Evolutionary conservation across 345 rosid genomes (phyloP).

Genomic region (Rhizophora mangle): DNA sequence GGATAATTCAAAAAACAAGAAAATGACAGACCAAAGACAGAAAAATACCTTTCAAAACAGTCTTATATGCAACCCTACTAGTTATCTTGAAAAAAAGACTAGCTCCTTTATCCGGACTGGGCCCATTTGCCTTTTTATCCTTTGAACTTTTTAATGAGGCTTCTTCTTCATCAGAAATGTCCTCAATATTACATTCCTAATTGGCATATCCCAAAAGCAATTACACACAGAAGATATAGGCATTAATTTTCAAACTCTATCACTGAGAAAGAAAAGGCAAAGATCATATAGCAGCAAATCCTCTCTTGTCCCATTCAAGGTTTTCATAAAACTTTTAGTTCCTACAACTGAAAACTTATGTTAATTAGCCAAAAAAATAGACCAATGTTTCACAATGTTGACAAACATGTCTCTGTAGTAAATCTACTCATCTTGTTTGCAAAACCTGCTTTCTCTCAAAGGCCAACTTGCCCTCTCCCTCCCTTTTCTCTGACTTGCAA

Average conservation of each 20-base stretch:
- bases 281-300: background rate
- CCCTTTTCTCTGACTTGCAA: no score
- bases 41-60: conserved; percentile 81
- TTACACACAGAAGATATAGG: background rate
- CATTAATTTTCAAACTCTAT: background rate
- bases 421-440: no score
- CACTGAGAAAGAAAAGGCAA: background rate
- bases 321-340: no score
- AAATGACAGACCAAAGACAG: conserved; percentile 4
- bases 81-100: conserved; percentile 75
- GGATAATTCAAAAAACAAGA: background rate
- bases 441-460: no score
- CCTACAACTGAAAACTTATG: no score
- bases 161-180: conserved; percentile 73
- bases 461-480: no score
- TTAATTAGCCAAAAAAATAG: no score
- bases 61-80: conserved; percentile 89
- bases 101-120: conserved; percentile 58
- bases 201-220: conserved; percentile 12
- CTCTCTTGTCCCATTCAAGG: background rate
- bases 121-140: conserved; percentile 86
- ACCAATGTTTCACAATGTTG: no score
- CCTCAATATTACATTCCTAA: conserved; percentile 93
- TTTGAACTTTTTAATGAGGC: conserved; percentile 70
- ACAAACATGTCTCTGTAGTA: no score